Base-by-base conservation (phyloP, 345 rosid genomes). In the Bruguiera gymnorhiza region DNA sequence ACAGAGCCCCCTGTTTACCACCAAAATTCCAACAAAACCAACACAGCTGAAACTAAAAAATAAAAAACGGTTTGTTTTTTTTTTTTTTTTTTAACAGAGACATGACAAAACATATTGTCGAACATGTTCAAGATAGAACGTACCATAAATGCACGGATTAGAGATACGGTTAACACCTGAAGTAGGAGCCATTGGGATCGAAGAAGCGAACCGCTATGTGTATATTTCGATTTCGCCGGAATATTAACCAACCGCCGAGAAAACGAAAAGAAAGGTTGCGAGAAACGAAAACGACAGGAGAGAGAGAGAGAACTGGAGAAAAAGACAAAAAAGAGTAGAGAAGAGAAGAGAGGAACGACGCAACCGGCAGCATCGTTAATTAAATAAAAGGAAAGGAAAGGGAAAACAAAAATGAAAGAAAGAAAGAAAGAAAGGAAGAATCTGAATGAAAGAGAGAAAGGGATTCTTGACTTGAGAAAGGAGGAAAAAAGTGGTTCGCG, bases 391-490 rank as follows among this genome's bases (percentile, higher is more conserved):
- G 73, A 68, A 69, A 37, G 62, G 43, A 56, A 39, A 3, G 11
- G 48, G 57, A 63, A 26, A 65, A 36, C 29, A 39, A 31, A 69
- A 63, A 48, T 37, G 62, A 26, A 66, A 65, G 60, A 24, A 10
- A 61, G 46, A 50, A 55, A 60, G 30, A 50, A 55, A 60, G 30
- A 64, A 57, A 66, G 26, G 55, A 68, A 74, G 87, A 90, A 85
- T 88, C 86, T 81, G 58, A 74, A 81, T 62, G 72, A 66, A 72
- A 67, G 72, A 75, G 78, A 68, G 76, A 72, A 73, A 83, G 87
- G 79, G 91, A 90, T 88, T 89, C 93, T 87, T 81, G 74, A 87
- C 96, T 87, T 89, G 86, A 74, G 84, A 88, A 87, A 83, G 85
- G 79, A 82, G 81, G 74, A 73, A 78, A 83, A 76, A 77, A 75